phyloP scores from a whole-genome alignment of 768 basidiomycete genomes.

The Psilocybe cubensis region DNA sequence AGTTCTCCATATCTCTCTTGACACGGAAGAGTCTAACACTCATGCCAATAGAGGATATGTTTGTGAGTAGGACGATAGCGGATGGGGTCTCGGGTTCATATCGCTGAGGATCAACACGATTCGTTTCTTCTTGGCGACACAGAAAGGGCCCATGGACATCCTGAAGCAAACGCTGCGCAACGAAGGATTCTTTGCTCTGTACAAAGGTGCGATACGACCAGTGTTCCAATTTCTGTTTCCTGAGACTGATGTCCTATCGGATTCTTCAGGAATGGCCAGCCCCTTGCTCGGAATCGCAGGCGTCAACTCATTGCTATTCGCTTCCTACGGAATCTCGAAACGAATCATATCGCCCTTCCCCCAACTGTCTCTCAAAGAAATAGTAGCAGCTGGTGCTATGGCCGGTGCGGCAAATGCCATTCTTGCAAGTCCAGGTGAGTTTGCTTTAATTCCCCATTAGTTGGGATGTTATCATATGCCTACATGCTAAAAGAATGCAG shows the following conservation, averaged over 20 bases:
- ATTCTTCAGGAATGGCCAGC: conserved; percentile 80
- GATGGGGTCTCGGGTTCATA: not conserved
- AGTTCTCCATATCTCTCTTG: not conserved
- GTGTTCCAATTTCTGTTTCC: not conserved
- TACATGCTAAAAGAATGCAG: conserved; percentile 35
- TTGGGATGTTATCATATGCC: not conserved
- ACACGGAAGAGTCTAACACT: conserved; percentile 2
- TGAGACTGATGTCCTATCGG: not conserved
- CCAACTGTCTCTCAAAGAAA: conserved; percentile 77
- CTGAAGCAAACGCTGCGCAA: conserved; percentile 76
- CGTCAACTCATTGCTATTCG: conserved; percentile 95
- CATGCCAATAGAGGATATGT: conserved; percentile 72
- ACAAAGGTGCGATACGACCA: conserved; percentile 70
- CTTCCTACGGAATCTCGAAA: conserved; percentile 82
- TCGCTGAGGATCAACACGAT: not conserved
- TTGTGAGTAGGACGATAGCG: conserved; percentile 55
- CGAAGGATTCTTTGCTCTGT: conserved; percentile 93
- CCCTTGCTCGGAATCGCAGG: conserved; percentile 93
- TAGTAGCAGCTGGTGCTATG: conserved; percentile 85
- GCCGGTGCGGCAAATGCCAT: conserved; percentile 92
- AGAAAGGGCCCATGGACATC: conserved; percentile 97
- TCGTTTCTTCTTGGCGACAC: not conserved
- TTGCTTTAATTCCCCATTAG: not conserved
- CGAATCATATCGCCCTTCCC: conserved; percentile 90
- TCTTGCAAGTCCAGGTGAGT: conserved; percentile 84